These are phyloP conservation scores for Vitis hybrid DNA, from an alignment of 177 flowering plant genomes.

Conservation along the genomic window DNA sequence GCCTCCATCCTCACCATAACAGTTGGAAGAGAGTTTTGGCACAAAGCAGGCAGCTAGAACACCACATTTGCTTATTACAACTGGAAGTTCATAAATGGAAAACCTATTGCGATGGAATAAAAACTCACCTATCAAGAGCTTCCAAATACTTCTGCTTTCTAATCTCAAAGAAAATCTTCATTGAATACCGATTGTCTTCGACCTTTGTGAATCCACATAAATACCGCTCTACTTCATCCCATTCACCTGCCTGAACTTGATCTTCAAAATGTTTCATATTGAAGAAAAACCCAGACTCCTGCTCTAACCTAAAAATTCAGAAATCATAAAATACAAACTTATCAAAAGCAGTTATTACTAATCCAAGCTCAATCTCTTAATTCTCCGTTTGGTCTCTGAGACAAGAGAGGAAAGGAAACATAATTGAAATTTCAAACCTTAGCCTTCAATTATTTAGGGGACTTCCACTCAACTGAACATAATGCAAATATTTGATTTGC, in stretches of 20 bases:
- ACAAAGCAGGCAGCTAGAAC: neutral
- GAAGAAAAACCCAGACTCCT: slow-evolving; percentile 70
- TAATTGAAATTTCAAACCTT: neutral
- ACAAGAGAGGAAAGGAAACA: neutral
- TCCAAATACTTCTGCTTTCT: slow-evolving; percentile 70
- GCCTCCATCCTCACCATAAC: neutral
- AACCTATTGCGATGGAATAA: neutral
- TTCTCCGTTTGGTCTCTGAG: neutral
- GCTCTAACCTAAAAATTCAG: slow-evolving; percentile 47
- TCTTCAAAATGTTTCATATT: slow-evolving; percentile 72
- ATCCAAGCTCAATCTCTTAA: neutral
- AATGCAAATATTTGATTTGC: neutral
- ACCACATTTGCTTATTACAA: neutral
- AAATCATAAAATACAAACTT: neutral
- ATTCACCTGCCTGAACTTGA: slow-evolving; percentile 61
- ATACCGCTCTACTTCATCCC: slow-evolving; percentile 73
- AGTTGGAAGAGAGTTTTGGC: neutral
- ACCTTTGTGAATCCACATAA: slow-evolving; percentile 64
- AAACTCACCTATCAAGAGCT: slow-evolving; percentile 56
- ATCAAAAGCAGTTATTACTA: too few relatives aligned
- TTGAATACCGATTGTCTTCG: slow-evolving; percentile 60
- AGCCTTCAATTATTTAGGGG: too few relatives aligned
- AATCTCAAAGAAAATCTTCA: slow-evolving; percentile 66
- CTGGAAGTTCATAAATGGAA: neutral
- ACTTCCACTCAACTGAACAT: neutral